Evolutionary conservation across 257 asterid species (phyloP).

Genomic region (Galeopsis tetrahit): DNA sequence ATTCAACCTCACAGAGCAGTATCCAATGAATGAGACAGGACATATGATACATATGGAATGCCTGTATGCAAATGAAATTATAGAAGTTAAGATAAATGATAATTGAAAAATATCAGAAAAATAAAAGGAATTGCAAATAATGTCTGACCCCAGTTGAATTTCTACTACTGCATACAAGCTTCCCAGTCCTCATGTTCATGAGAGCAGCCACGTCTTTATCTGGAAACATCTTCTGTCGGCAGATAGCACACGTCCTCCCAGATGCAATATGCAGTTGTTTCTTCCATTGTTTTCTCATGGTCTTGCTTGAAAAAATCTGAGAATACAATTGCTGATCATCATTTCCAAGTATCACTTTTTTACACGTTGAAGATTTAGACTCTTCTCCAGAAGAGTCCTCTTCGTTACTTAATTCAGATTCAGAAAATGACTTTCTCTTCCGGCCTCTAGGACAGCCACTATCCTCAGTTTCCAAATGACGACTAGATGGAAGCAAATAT

Average conservation of each 20-base stretch:
- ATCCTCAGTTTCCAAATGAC: slow-evolving; percentile 62
- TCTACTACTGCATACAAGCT: slow-evolving; percentile 90
- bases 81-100: slow-evolving; percentile 7
- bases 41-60: slow-evolving; percentile 82
- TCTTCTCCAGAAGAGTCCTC: slow-evolving; percentile 86
- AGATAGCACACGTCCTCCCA: slow-evolving; percentile 83
- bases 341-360: slow-evolving; percentile 50
- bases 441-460: slow-evolving; percentile 43
- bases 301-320: slow-evolving; percentile 67
- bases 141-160: slow-evolving; percentile 77
- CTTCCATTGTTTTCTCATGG: slow-evolving; percentile 77
- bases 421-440: slow-evolving; percentile 85
- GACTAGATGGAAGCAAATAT: slow-evolving; percentile 65
- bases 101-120: slow-evolving; percentile 21
- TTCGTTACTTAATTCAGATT: slow-evolving; percentile 61
- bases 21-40: slow-evolving; percentile 95
- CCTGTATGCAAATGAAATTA: slow-evolving; percentile 50
- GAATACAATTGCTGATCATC: slow-evolving; percentile 75
- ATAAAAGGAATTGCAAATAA: slow-evolving; percentile 14
- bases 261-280: slow-evolving; percentile 65
- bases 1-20: slow-evolving; percentile 77
- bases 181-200: slow-evolving; percentile 77
- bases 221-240: slow-evolving; percentile 88
- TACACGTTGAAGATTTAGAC: slow-evolving; percentile 60
- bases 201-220: slow-evolving; percentile 89